phyloP scores from a whole-genome alignment of 371 early-diverging fungal species.

The Dichotomocladium elegans region DNA sequence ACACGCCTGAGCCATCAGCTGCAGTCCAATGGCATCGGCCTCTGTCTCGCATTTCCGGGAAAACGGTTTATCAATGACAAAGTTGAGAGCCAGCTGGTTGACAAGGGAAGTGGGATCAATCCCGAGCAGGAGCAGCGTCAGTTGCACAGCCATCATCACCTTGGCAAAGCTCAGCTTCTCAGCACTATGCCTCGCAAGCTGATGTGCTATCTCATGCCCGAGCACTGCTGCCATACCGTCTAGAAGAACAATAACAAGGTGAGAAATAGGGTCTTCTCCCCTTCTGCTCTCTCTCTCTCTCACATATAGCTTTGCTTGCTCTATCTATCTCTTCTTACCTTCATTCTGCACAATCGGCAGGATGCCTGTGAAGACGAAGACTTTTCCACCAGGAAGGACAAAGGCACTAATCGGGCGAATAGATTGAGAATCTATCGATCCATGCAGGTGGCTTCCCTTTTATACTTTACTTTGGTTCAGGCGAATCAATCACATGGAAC shows the following conservation, averaged over 20 bases:
- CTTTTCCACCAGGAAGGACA: conserved; percentile 90
- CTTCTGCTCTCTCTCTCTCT: too few species aligned
- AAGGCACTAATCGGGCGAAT: conserved; percentile 74
- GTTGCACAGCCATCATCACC: conserved; percentile 47
- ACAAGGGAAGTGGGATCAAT: conserved; percentile 48
- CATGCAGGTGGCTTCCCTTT: too few species aligned
- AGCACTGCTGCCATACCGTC: conserved; percentile 92
- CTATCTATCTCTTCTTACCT: conserved; percentile 28
- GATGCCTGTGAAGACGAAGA: conserved; percentile 89
- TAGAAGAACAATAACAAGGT: too few species aligned
- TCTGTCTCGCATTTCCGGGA: conserved; percentile 88
- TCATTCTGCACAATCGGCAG: conserved; percentile 78
- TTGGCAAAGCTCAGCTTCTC: conserved; percentile 79
- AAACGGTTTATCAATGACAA: conserved; percentile 75
- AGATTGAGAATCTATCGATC: too few species aligned
- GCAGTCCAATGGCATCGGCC: conserved; percentile 87
- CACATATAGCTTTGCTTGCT: too few species aligned
- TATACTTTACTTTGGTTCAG: conserved; percentile 70
- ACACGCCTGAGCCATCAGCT: conserved; percentile 90
- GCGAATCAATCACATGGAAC: conserved; percentile 75
- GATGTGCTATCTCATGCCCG: conserved; percentile 88
- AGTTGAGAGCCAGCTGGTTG: conserved; percentile 49
- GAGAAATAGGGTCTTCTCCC: too few species aligned
- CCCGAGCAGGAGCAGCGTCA: conserved; percentile 39
- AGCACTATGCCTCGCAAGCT: conserved; percentile 77